Evolutionary conservation across 2,329 filamentous ascomycete genomes (phyloP).

Genomic region (Nothophoma quercina): DNA sequence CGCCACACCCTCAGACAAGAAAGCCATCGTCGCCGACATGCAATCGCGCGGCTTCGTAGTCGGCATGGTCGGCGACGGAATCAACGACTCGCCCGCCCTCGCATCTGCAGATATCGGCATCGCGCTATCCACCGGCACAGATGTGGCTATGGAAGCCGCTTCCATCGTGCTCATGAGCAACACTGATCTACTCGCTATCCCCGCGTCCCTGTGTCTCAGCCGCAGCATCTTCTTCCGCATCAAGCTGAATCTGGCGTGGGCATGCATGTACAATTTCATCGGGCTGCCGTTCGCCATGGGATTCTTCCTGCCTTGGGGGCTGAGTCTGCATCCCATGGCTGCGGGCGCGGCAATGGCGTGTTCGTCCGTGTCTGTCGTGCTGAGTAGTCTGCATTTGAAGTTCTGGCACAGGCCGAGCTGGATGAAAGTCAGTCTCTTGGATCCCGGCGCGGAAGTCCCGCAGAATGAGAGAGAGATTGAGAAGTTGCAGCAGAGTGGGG

Average conservation of each 20-base stretch:
- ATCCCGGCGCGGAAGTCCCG: slow-evolving; percentile 50
- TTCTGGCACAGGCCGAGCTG: slow-evolving; percentile 84
- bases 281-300: slow-evolving; percentile 98
- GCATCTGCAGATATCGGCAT: slow-evolving; percentile 94
- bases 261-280: slow-evolving; percentile 89
- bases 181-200: slow-evolving; percentile 91
- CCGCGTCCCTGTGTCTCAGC: slow-evolving; percentile 81
- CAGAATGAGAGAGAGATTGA: slow-evolving; percentile 39
- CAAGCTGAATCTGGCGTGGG: slow-evolving; percentile 91
- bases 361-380: slow-evolving; percentile 88
- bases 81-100: slow-evolving; percentile 96
- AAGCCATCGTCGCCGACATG: slow-evolving; percentile 79
- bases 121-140: slow-evolving; percentile 88
- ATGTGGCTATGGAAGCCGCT: slow-evolving; percentile 97
- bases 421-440: slow-evolving; percentile 78
- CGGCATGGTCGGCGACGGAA: slow-evolving; percentile 95
- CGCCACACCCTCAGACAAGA: slow-evolving; percentile 91
- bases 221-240: slow-evolving; percentile 89
- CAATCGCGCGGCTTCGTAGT: slow-evolving; percentile 78
- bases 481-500: slow-evolving; percentile 26
- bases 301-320: slow-evolving; percentile 87
- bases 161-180: slow-evolving; percentile 95
- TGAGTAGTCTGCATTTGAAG: slow-evolving; percentile 82
- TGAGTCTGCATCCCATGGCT: slow-evolving; percentile 90
- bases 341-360: slow-evolving; percentile 93